Base-by-base conservation (phyloP, 140 eudicot species). In the Erigeron philadelphicus region DNA sequence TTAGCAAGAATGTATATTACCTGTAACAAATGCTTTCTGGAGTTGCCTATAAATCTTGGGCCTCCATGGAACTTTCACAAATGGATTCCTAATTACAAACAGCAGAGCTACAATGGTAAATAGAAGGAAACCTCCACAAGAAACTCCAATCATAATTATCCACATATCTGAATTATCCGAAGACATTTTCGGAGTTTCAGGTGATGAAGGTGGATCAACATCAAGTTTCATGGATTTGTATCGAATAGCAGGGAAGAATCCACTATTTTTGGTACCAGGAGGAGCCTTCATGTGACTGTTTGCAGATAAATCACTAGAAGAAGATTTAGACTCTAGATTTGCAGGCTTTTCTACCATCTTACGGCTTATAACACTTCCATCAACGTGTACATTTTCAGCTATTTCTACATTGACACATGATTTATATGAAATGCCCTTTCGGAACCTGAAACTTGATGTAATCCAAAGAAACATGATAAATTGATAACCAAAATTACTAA, bases 11-110 rank as follows among this genome's bases (percentile, higher is more conserved):
- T 56, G 47, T 31, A 16, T 18, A 13, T 76, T 76, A 86, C 98
- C 98, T 7, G 91, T 85, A 46, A 89, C 74, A 76, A 93, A 89
- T 49, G 98, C 98, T 76, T 93, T 87, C 73, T 93, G 98, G 82
- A 93, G 71, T 73, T 93, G 97, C 18, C 94, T 95, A 75, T 88
- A 85, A 55, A 93, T 68, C 64, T 95, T 95, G 44, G 86, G 83
- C 82, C 83, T 89, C 95, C 95, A 93, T 64, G 97, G 95, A 62
- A 79, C 82, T 8, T 16, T 80, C 15, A 79, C 87, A 19, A 81
- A 84, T 64, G 76, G 84, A 54, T 73, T 80, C 66, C 84, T 75
- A 55, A 72, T 76, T 11, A 85, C 55, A 17, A 81, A 31, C 64
- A 83, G 78, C 11, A 86, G 43, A 41, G 75, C 75, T 67, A 42